Evolutionary conservation across 495 filamentous ascomycete species (phyloP).

Genomic region (Xylaria acuta): DNA sequence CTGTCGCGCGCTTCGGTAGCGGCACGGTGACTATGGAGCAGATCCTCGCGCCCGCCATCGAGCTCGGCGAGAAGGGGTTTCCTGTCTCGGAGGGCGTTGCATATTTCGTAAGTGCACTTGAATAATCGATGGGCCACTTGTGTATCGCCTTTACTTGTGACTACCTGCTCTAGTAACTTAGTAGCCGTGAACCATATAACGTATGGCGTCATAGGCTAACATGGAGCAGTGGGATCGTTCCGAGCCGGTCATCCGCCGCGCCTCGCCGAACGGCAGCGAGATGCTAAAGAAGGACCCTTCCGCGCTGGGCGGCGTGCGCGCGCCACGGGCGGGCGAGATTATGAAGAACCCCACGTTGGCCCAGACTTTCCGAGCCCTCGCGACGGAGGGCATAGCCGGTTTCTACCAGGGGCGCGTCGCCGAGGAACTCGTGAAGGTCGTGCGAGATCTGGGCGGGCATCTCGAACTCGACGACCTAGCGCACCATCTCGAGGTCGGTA

Average conservation of each 20-base stretch:
- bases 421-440: slow-evolving; percentile 76
- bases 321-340: slow-evolving; percentile 83
- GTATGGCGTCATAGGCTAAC: neutral
- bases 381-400: slow-evolving; percentile 80
- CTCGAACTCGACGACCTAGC: slow-evolving; percentile 81
- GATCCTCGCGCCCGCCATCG: slow-evolving; percentile 82
- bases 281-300: slow-evolving; percentile 78
- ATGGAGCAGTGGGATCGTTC: slow-evolving; percentile 36
- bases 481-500: slow-evolving; percentile 74
- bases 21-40: slow-evolving; percentile 79
- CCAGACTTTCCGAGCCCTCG: slow-evolving; percentile 80
- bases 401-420: slow-evolving; percentile 91
- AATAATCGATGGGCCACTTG: neutral
- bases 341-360: slow-evolving; percentile 85
- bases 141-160: neutral
- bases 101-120: slow-evolving; percentile 63
- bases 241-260: slow-evolving; percentile 59
- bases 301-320: slow-evolving; percentile 67
- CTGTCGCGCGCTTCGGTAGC: slow-evolving; percentile 89
- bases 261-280: slow-evolving; percentile 84
- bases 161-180: no score
- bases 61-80: slow-evolving; percentile 87
- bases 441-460: slow-evolving; percentile 76
- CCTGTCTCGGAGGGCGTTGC: slow-evolving; percentile 84
- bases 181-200: no score